Conservation (phyloP, 306 rosid genomes). For the Alnus rubra region DNA sequence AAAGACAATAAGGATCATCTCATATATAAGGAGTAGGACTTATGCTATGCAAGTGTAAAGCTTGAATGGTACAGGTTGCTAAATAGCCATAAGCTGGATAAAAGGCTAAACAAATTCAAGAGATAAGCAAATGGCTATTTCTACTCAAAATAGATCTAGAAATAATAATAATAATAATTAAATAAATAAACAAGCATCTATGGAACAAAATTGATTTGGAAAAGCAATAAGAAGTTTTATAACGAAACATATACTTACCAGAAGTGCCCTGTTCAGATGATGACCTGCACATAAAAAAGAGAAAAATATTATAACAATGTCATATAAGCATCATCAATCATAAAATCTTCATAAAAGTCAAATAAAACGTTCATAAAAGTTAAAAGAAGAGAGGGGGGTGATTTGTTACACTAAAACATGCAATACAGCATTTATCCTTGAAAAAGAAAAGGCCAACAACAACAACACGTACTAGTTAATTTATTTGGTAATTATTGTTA, state of each 20-base stretch:
- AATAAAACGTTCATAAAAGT: not conserved
- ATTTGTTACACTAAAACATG: not conserved
- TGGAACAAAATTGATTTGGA: constrained; percentile 6
- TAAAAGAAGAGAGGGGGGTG: not conserved
- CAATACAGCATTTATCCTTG: not conserved
- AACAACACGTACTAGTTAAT: not conserved
- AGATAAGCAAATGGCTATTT: constrained; percentile 3
- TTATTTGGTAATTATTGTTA: not conserved
- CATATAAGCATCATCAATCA: not conserved
- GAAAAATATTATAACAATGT: constrained; percentile 28
- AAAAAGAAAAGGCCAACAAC: not conserved
- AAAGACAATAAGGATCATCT: not conserved
- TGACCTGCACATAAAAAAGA: constrained; percentile 43
- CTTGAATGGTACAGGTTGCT: not conserved
- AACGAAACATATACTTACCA: constrained; percentile 55
- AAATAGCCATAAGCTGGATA: not conserved
- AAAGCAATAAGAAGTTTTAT: constrained; percentile 5
- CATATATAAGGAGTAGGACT: not conserved
- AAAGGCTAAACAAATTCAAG: not conserved
- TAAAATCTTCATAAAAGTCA: not conserved
- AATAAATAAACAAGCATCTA: not conserved
- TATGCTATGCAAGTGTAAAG: not conserved
- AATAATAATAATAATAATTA: not conserved
- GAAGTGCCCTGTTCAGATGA: constrained; percentile 80
- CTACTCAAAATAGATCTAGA: not conserved